These are phyloP conservation scores for Toxicodendron radicans DNA, from an alignment of 345 rosid genomes.

Conservation along the genomic window DNA sequence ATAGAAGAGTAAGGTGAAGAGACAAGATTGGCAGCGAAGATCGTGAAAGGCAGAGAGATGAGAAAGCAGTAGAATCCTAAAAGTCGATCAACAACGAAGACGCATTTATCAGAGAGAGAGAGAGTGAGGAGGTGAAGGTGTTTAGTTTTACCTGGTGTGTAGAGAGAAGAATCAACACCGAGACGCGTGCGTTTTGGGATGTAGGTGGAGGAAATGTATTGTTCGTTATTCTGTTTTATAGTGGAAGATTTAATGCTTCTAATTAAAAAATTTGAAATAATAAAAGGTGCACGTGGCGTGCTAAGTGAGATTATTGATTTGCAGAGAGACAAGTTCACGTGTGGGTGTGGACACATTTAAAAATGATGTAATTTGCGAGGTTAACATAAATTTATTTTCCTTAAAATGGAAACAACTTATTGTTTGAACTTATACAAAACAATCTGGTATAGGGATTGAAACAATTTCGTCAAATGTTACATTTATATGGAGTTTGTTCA, in stretches of 20 bases:
- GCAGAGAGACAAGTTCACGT: slow-evolving; percentile 1
- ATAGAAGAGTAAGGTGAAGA: not conserved
- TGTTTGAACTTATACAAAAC: too few species aligned
- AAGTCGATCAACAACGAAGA: slow-evolving; percentile 12
- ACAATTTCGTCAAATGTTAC: too few species aligned
- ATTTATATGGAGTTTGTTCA: too few species aligned
- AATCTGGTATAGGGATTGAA: too few species aligned
- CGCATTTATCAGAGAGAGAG: slow-evolving; percentile 8
- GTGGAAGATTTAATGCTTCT: not conserved
- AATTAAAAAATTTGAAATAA: not conserved
- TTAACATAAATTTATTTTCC: too few species aligned
- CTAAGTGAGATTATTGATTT: slow-evolving; percentile 7
- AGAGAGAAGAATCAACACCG: slow-evolving; percentile 19
- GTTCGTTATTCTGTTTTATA: not conserved
- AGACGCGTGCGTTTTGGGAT: slow-evolving; percentile 23
- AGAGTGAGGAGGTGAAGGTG: not conserved
- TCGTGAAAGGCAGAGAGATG: slow-evolving; percentile 36
- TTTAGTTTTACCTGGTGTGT: not conserved
- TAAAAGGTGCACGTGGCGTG: slow-evolving; percentile 26
- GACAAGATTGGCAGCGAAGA: slow-evolving; percentile 42
- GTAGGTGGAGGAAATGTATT: not conserved
- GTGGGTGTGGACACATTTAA: not conserved
- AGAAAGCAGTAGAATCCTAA: slow-evolving; percentile 33
- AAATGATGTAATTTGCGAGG: not conserved
- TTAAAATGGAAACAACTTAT: too few species aligned